Evolutionary conservation across 495 filamentous ascomycete genomes (phyloP), one percentile per base, ranked within the genome.

Genomic region (Penicilliopsis zonata): DNA sequence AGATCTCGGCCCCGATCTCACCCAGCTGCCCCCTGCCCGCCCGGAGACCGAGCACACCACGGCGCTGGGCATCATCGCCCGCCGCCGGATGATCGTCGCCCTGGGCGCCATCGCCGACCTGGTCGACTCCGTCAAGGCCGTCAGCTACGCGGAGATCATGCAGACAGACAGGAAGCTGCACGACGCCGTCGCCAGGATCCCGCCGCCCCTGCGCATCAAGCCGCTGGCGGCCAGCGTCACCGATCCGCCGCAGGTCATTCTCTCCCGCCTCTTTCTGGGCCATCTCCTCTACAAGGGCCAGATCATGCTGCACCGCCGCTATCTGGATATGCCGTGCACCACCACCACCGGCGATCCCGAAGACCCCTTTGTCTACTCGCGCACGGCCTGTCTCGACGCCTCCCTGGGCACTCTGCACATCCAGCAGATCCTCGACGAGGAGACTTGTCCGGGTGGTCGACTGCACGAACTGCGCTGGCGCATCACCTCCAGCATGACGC

Each of bases 241-340:
- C 2, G 63, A 66, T 30, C 21, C 51, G 7, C 55, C 61, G 8
- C 50, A 53, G 23, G 31, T 59, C 14, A 57, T 58, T 24, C 46
- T 63, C 18, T 38, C 46, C 16, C 46, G 58, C 8, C 30, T 58
- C 7, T 58, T 52, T 30, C 36, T 59, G 13, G 30, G 40, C 1
- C 45, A 54, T 33, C 42, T 59, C 25, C 39, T 55, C 21, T 47
- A 50, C 27, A 60, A 61, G 26, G 48, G 54, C 18, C 47, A 54
- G 31, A 48, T 52, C 13, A 43, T 62, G 31, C 47, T 66, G 12
- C 59, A 66, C 36, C 49, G 46, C 3, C 43, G 41, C 12, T 57
- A 49, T 16, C 19, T 66, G 5, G 53, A 35, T 14, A 36, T 38
- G 14, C 37, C 46, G 4, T 39, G 42, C 9, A 25, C 31, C 5